A percentile compares a stretch with the other conserved stretches of the same genome.
Evolutionary conservation across 2,329 filamentous ascomycete species (phyloP).

Genomic region (Fusarium pilosicola): DNA sequence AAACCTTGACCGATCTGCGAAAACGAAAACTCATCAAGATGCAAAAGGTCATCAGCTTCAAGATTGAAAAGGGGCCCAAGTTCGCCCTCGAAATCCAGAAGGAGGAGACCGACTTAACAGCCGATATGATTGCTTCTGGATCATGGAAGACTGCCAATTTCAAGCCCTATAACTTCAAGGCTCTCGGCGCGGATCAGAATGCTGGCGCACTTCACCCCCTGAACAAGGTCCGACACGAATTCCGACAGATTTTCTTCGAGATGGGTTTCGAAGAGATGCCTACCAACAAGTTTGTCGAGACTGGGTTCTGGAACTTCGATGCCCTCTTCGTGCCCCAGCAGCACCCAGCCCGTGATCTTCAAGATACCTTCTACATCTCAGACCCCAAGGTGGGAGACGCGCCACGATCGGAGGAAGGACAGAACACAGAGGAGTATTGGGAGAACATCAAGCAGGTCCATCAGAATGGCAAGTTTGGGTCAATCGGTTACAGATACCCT

Average conservation of each 20-base stretch:
- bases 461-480: conserved; percentile 90
- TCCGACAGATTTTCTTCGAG: conserved; percentile 98
- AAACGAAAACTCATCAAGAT: conserved; percentile 90
- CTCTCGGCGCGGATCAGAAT: conserved; percentile 68
- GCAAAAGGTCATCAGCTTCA: conserved; percentile 87
- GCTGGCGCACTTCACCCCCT: conserved; percentile 74
- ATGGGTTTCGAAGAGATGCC: conserved; percentile 99
- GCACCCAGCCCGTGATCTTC: conserved; percentile 94
- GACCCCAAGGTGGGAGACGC: conserved; percentile 82
- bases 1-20: conserved; percentile 82
- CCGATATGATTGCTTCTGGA: conserved; percentile 88
- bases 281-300: conserved; percentile 91
- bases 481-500: conserved; percentile 95
- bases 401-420: conserved; percentile 66
- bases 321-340: conserved; percentile 94
- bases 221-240: conserved; percentile 95
- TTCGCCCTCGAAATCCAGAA: conserved; percentile 89
- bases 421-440: conserved; percentile 87
- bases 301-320: conserved; percentile 99
- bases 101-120: conserved; percentile 94
- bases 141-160: conserved; percentile 93
- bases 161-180: conserved; percentile 86
- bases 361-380: conserved; percentile 98
- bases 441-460: conserved; percentile 88
- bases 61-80: conserved; percentile 84